phyloP scores from a whole-genome alignment of 2,329 filamentous ascomycete species.

The Elsinoe arachidis region DNA sequence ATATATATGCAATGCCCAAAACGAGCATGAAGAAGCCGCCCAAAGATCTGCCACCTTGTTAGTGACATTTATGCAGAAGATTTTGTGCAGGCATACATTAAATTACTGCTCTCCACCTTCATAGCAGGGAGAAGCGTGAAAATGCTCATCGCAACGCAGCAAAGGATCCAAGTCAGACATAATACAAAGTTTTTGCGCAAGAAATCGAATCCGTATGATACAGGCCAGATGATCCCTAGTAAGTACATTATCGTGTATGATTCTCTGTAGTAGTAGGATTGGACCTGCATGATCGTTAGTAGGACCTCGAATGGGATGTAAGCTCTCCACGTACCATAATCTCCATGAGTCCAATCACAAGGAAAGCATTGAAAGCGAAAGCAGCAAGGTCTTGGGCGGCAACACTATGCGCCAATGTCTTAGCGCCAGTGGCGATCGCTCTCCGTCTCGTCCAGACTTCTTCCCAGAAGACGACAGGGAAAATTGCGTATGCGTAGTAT shows the following conservation, averaged over 20 bases:
- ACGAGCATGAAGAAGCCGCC: conserved; percentile 71
- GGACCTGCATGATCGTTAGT: conserved; percentile 47
- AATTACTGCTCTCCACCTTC: conserved; percentile 67
- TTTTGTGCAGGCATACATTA: conserved; percentile 56
- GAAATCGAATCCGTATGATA: conserved; percentile 64
- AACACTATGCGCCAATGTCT: conserved; percentile 59
- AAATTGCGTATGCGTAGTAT: conserved; percentile 88
- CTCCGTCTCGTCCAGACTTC: conserved; percentile 74
- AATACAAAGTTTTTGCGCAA: conserved; percentile 56
- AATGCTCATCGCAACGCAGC: conserved; percentile 74
- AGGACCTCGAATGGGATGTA: too few relatives aligned
- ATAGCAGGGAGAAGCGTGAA: conserved; percentile 85
- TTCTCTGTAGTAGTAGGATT: conserved; percentile 86
- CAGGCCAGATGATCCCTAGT: conserved; percentile 68
- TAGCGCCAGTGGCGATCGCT: conserved; percentile 58
- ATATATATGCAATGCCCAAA: conserved; percentile 67
- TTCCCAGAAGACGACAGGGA: conserved; percentile 94
- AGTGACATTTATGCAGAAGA: not conserved
- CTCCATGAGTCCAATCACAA: conserved; percentile 68
- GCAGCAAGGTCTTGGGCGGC: conserved; percentile 50
- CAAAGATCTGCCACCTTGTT: conserved; percentile 45
- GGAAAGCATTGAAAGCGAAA: conserved; percentile 53
- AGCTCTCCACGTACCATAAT: conserved; percentile 47
- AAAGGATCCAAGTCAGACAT: conserved; percentile 61
- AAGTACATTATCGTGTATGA: conserved; percentile 76